These are phyloP conservation scores for sweet orange (Citrus sinensis) DNA, from an alignment of 345 rosid species.

Conservation along the genomic window DNA sequence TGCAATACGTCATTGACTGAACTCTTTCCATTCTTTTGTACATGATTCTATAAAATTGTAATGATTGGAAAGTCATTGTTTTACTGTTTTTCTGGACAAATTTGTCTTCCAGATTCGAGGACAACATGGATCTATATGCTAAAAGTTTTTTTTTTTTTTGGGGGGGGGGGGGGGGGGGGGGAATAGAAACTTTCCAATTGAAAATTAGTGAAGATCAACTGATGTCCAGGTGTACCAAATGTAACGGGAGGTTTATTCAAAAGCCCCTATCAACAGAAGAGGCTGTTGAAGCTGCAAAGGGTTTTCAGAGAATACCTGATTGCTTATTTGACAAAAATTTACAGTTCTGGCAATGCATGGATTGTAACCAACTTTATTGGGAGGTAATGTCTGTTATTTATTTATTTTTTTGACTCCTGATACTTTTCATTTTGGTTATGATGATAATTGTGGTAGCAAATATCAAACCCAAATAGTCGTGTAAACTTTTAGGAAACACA, in stretches of 20 bases:
- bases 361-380: constrained; percentile 95
- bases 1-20: neutral
- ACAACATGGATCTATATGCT: neutral
- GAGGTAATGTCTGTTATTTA: constrained; percentile 46
- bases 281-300: constrained; percentile 91
- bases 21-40: neutral
- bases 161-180: constrained; percentile 23
- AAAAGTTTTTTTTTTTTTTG: constrained; percentile 4
- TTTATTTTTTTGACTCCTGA: neutral
- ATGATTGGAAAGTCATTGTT: neutral
- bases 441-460: neutral
- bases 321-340: constrained; percentile 82
- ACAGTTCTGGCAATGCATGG: constrained; percentile 97
- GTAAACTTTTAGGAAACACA: neutral
- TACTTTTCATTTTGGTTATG: neutral
- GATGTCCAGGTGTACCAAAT: constrained; percentile 94
- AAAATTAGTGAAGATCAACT: constrained; percentile 67
- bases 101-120: neutral
- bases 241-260: constrained; percentile 90
- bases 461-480: neutral
- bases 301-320: constrained; percentile 83
- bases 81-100: neutral
- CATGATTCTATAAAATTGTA: neutral
- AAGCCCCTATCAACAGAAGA: constrained; percentile 76
- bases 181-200: constrained; percentile 65